These are phyloP conservation scores for Crucibulum laeve DNA, from an alignment of 768 basidiomycete genomes.

Conservation along the genomic window DNA sequence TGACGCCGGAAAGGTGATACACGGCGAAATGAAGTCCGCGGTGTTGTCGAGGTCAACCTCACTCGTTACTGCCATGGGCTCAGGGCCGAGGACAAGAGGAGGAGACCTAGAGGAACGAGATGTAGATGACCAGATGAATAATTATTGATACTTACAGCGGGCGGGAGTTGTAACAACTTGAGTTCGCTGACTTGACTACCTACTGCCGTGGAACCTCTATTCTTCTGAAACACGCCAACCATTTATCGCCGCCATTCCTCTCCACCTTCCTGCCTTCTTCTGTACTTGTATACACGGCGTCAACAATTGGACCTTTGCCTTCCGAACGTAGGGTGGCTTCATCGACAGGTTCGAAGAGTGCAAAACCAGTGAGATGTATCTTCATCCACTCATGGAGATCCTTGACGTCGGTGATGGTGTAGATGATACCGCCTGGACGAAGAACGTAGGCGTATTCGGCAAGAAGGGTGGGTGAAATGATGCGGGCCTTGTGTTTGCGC, in stretches of 20 bases:
- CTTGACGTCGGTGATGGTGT: slow-evolving; percentile 96
- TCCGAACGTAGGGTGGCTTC: slow-evolving; percentile 72
- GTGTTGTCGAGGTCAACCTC: neutral
- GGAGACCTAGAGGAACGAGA: slow-evolving; percentile 23
- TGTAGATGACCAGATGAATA: slow-evolving; percentile 34
- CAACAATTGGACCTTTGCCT: slow-evolving; percentile 74
- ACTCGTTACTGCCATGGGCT: neutral
- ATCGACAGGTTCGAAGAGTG: slow-evolving; percentile 77
- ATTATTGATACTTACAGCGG: slow-evolving; percentile 4
- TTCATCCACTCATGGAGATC: slow-evolving; percentile 97
- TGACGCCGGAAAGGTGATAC: slow-evolving; percentile 71
- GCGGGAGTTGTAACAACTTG: slow-evolving; percentile 11
- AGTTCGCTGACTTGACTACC: slow-evolving; percentile 8
- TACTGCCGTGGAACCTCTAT: slow-evolving; percentile 27
- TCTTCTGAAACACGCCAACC: slow-evolving; percentile 86
- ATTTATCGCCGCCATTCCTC: slow-evolving; percentile 86
- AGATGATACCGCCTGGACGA: slow-evolving; percentile 89
- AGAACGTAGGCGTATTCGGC: slow-evolving; percentile 97
- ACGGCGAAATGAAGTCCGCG: neutral
- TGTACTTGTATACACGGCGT: slow-evolving; percentile 78
- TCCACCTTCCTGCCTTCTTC: slow-evolving; percentile 98
- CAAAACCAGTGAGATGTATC: slow-evolving; percentile 80
- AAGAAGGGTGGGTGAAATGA: slow-evolving; percentile 94
- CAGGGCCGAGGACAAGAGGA: slow-evolving; percentile 10
- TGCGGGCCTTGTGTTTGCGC: slow-evolving; percentile 97